Conservation (phyloP, 768 basidiomycete species). For the Lentinula aciculospora region DNA sequence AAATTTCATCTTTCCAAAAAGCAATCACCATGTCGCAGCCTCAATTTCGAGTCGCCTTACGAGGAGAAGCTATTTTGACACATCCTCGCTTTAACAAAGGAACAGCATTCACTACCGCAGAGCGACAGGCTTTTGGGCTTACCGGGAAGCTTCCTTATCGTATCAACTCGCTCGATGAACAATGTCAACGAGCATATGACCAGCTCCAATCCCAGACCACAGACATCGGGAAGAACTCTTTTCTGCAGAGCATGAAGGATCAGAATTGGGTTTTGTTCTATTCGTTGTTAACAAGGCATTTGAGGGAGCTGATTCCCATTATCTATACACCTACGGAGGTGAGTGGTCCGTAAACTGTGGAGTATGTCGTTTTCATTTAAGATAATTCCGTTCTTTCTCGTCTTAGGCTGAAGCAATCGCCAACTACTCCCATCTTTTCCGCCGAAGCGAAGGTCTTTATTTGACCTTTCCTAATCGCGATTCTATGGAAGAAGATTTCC, state of each 20-base stretch:
- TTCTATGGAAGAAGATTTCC: slow-evolving; percentile 70
- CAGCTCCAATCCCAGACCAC: slow-evolving; percentile 21
- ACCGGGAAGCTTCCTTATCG: slow-evolving; percentile 43
- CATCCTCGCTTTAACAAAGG: slow-evolving; percentile 76
- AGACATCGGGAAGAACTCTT: slow-evolving; percentile 62
- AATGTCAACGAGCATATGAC: slow-evolving; percentile 67
- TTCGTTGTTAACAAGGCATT: slow-evolving; percentile 49
- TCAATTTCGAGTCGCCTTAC: slow-evolving; percentile 41
- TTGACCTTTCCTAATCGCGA: slow-evolving; percentile 57
- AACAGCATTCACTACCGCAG: slow-evolving; percentile 62
- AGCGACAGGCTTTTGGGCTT: slow-evolving; percentile 67
- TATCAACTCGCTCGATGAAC: slow-evolving; percentile 67
- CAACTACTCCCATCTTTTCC: slow-evolving; percentile 80
- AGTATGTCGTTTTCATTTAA: not conserved
- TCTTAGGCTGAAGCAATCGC: slow-evolving; percentile 72
- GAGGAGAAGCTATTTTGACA: slow-evolving; percentile 57
- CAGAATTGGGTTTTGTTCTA: slow-evolving; percentile 86
- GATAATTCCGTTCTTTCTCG: not conserved
- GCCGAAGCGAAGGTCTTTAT: slow-evolving; percentile 74
- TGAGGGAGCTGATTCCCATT: slow-evolving; percentile 61
- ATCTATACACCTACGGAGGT: slow-evolving; percentile 84
- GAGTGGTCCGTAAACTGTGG: slow-evolving; percentile 11
- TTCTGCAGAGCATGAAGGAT: slow-evolving; percentile 68
- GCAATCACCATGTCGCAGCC: not conserved
- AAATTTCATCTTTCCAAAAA: not conserved